Percentiles rank a stretch among this genome's conserved stretches.
These are phyloP conservation scores for Botrytis porri DNA, from an alignment of 2,329 filamentous ascomycete species.

Conservation along the genomic window DNA sequence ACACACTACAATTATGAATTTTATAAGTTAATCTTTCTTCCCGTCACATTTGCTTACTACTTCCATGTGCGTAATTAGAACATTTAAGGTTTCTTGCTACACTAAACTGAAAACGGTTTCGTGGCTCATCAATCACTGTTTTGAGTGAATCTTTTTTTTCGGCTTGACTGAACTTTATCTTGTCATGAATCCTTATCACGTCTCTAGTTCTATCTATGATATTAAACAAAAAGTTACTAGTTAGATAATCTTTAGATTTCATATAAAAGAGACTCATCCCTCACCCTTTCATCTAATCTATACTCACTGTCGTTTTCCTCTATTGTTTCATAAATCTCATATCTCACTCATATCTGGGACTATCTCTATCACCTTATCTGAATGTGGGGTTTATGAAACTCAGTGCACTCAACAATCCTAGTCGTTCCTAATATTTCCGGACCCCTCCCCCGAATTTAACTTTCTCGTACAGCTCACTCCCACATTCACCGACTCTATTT, in stretches of 20 bases:
- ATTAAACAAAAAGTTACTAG: neutral
- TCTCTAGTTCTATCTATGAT: neutral
- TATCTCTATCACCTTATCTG: slow-evolving; percentile 7
- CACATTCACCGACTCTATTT: neutral
- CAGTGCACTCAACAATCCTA: neutral
- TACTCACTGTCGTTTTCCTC: neutral
- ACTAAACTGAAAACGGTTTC: slow-evolving; percentile 3
- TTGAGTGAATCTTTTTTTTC: neutral
- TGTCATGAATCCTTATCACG: neutral
- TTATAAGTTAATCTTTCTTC: slow-evolving; percentile 9
- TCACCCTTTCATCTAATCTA: neutral
- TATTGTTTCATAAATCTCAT: neutral
- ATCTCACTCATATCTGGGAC: neutral
- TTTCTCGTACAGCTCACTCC: slow-evolving; percentile 7
- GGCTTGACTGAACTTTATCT: neutral
- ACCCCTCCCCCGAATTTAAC: slow-evolving; percentile 26
- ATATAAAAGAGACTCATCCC: neutral
- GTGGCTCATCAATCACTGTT: neutral
- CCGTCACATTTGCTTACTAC: slow-evolving; percentile 1
- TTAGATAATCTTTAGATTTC: neutral
- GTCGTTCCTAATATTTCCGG: slow-evolving; percentile 25
- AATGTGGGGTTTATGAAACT: slow-evolving; percentile 8
- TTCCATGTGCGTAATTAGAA: neutral
- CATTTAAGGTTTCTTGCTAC: neutral
- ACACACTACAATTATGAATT: slow-evolving; percentile 13